Base-by-base conservation (phyloP, 306 rosid genomes). In the Coriaria nepalensis region DNA sequence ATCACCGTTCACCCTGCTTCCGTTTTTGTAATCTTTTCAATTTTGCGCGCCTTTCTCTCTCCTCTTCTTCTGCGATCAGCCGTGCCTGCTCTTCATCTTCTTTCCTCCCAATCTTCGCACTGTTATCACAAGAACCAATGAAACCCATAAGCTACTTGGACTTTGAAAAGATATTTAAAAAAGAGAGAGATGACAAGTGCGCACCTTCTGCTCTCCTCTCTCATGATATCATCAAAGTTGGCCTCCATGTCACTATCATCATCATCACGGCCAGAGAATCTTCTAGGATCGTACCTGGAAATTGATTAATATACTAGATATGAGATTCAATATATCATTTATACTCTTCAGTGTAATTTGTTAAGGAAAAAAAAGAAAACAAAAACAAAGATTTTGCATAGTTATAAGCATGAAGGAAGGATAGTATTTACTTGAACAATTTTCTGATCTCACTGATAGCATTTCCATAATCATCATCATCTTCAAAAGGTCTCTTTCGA, bases 231-330 rank as follows among this genome's bases (percentile, higher is more conserved):
- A 0, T 81, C 82, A 35, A 68, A 90, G 64, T 71, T 76, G 13
- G 84, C 98, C 59, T 90, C 98, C 98, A 85, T 90, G 48, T 81
- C 60, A 0, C 77, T 76, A 46, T 49, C 66, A 38, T 78, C 94
- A 0, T 82, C 94, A 4, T 79, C 83, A 0, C 73, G 74, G 5
- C 55, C 78, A 0, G 37, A 62, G 60, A 38, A 81, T 35, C 10
- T 66, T 11, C 10, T 43, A 33, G 90, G 93, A 61, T 83, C 74
- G 63, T 81, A 81, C 34, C 97, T 90, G 74, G 61, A 64, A 56
- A 60, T 20, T 5, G 14, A 44, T 36, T 29, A 11, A 15, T 8
- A 33, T 13, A 41, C 8, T 9, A 60, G 13, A 33, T 12, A 40
- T 62, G 40, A 53, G 47, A 8, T 40, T 15, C 36, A 39, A 7